phyloP scores from a whole-genome alignment of 371 early-diverging fungal genomes.

The Nematocida minor region DNA sequence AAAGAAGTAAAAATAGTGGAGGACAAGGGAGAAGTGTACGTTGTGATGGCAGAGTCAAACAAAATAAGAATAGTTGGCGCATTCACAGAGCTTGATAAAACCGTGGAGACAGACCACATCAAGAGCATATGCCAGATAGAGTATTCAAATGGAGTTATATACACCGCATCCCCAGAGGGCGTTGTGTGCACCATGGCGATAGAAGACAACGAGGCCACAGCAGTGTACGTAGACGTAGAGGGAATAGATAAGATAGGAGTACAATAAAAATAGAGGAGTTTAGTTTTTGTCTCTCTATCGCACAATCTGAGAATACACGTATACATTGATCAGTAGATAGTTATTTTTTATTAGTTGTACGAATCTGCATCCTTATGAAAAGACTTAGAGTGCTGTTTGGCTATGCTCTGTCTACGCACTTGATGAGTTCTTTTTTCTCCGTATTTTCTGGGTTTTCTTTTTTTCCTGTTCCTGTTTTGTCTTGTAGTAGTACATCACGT shows the following conservation, averaged over 20 bases:
- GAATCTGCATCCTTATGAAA: too few relatives aligned
- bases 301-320: too few relatives aligned
- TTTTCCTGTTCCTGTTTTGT: background rate
- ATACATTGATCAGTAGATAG: background rate
- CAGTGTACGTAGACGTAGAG: conserved; percentile 22
- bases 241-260: background rate
- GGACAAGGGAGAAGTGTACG: too few relatives aligned
- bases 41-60: background rate
- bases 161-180: conserved; percentile 31
- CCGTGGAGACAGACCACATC: conserved; percentile 33
- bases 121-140: background rate
- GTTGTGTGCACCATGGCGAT: background rate
- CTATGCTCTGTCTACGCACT: too few relatives aligned
- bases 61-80: background rate
- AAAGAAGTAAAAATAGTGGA: background rate
- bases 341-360: background rate
- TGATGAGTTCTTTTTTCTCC: background rate
- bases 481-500: conserved; percentile 37
- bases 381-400: too few relatives aligned
- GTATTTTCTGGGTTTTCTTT: background rate
- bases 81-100: background rate
- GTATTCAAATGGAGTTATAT: background rate
- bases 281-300: too few relatives aligned
- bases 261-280: too few relatives aligned
- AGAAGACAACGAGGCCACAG: conserved; percentile 16